Percentiles rank a stretch among this genome's conserved stretches.
phyloP scores from a whole-genome alignment of 2,329 filamentous ascomycete species.

The Pleurostoma richardsiae region DNA sequence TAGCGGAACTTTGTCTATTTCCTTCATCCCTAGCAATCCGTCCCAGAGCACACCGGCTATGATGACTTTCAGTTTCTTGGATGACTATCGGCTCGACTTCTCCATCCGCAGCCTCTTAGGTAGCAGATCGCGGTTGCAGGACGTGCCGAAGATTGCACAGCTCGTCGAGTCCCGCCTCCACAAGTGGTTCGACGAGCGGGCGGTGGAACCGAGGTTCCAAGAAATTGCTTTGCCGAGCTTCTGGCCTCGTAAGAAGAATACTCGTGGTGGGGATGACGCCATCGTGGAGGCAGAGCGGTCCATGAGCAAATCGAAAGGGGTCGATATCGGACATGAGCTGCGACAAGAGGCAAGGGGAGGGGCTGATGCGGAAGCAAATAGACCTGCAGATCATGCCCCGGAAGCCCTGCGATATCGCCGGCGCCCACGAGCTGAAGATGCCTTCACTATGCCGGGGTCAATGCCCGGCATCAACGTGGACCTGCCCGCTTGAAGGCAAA shows the following conservation, averaged over 20 bases:
- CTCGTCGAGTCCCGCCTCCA: slow-evolving; percentile 75
- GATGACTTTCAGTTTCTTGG: slow-evolving; percentile 89
- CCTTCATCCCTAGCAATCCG: slow-evolving; percentile 76
- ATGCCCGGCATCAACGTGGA: slow-evolving; percentile 14
- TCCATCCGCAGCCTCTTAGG: slow-evolving; percentile 76
- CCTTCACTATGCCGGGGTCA: slow-evolving; percentile 20
- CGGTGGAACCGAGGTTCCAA: slow-evolving; percentile 81
- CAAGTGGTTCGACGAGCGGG: slow-evolving; percentile 83
- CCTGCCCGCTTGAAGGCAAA: slow-evolving; percentile 7
- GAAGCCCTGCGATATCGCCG: slow-evolving; percentile 23
- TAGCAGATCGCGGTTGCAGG: slow-evolving; percentile 72
- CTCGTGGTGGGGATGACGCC: slow-evolving; percentile 63
- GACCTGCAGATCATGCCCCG: slow-evolving; percentile 25
- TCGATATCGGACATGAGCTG: slow-evolving; percentile 44
- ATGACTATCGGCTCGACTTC: slow-evolving; percentile 81
- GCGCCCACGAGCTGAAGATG: slow-evolving; percentile 18
- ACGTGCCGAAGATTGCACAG: slow-evolving; percentile 85
- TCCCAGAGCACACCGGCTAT: slow-evolving; percentile 72
- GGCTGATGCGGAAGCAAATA: slow-evolving; percentile 35
- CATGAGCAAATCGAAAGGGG: slow-evolving; percentile 48
- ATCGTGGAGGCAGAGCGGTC: slow-evolving; percentile 41
- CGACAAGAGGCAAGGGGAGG: slow-evolving; percentile 46
- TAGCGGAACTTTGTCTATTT: slow-evolving; percentile 89
- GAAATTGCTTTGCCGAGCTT: slow-evolving; percentile 78
- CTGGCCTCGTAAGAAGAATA: slow-evolving; percentile 83